Percentiles rank a stretch among this genome's conserved stretches.
These are phyloP conservation scores for Chaetomium fimeti DNA, from an alignment of 495 filamentous ascomycete species.

Conservation along the genomic window DNA sequence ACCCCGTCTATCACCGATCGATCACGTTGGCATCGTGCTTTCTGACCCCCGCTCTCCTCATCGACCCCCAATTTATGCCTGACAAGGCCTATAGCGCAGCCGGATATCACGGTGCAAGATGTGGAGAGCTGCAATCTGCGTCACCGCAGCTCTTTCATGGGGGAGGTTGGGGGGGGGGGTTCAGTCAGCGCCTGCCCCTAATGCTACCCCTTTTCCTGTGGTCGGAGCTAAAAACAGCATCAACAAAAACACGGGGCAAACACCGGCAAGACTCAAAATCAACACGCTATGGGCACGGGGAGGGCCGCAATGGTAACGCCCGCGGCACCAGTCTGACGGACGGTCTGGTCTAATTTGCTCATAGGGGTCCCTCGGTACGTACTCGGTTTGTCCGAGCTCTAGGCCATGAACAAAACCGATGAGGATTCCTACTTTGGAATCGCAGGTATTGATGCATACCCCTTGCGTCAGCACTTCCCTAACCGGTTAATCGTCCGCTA, in stretches of 20 bases:
- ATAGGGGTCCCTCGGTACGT: constrained; percentile 50
- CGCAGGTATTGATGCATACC: constrained; percentile 39
- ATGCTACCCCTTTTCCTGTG: constrained; percentile 33
- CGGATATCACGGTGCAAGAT: constrained; percentile 22
- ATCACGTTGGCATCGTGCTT: constrained; percentile 16
- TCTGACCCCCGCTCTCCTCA: not conserved
- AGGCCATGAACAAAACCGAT: constrained; percentile 42
- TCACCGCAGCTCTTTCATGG: constrained; percentile 20
- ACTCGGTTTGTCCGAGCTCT: constrained; percentile 43
- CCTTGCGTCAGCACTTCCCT: not conserved
- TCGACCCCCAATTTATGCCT: constrained; percentile 15
- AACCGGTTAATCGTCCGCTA: constrained; percentile 16
- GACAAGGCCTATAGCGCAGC: constrained; percentile 9
- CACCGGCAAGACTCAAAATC: constrained; percentile 42
- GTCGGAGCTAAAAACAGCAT: constrained; percentile 41
- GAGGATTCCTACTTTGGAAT: constrained; percentile 50
- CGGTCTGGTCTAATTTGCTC: constrained; percentile 20
- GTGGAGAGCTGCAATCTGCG: constrained; percentile 16
- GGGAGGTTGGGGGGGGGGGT: constrained; percentile 12
- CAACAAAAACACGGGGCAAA: constrained; percentile 35
- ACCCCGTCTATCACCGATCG: not conserved
- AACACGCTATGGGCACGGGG: constrained; percentile 37
- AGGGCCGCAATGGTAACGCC: constrained; percentile 42
- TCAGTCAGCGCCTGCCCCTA: constrained; percentile 1
- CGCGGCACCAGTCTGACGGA: constrained; percentile 16